These are phyloP conservation scores for Poronia punctata DNA, from an alignment of 495 filamentous ascomycete species.

Conservation along the genomic window DNA sequence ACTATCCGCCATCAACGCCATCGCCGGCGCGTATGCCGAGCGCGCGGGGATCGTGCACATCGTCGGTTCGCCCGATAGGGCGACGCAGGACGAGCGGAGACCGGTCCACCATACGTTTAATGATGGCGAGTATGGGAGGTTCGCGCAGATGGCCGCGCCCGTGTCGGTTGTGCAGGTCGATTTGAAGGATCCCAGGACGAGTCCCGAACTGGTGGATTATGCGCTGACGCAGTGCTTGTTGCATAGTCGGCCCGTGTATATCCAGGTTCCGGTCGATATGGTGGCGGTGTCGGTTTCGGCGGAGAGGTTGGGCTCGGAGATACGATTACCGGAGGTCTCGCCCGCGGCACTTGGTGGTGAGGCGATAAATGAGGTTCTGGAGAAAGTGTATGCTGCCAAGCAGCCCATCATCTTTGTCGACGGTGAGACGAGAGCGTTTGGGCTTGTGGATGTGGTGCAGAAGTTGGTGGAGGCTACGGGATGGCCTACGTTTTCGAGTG, in stretches of 20 bases:
- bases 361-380: slow-evolving; percentile 58
- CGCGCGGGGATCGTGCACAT: slow-evolving; percentile 63
- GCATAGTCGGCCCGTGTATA: slow-evolving; percentile 63
- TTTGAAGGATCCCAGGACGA: slow-evolving; percentile 54
- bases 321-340: slow-evolving; percentile 54
- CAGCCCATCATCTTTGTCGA: slow-evolving; percentile 71
- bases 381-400: slow-evolving; percentile 58
- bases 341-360: slow-evolving; percentile 60
- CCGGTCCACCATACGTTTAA: slow-evolving; percentile 74
- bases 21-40: slow-evolving; percentile 58
- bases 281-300: slow-evolving; percentile 63
- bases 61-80: slow-evolving; percentile 53
- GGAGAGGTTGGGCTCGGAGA: slow-evolving; percentile 47
- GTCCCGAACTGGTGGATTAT: slow-evolving; percentile 61
- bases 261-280: slow-evolving; percentile 68
- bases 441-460: slow-evolving; percentile 58
- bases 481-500: slow-evolving; percentile 64
- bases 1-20: slow-evolving; percentile 55
- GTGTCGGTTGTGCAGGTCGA: slow-evolving; percentile 57
- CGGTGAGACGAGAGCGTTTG: slow-evolving; percentile 65
- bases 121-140: slow-evolving; percentile 71
- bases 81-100: slow-evolving; percentile 38
- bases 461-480: slow-evolving; percentile 56
- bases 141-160: slow-evolving; percentile 55
- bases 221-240: slow-evolving; percentile 63